phyloP scores from a whole-genome alignment of 1,284 basidiomycete species.

The Pseudozyma sp. region DNA sequence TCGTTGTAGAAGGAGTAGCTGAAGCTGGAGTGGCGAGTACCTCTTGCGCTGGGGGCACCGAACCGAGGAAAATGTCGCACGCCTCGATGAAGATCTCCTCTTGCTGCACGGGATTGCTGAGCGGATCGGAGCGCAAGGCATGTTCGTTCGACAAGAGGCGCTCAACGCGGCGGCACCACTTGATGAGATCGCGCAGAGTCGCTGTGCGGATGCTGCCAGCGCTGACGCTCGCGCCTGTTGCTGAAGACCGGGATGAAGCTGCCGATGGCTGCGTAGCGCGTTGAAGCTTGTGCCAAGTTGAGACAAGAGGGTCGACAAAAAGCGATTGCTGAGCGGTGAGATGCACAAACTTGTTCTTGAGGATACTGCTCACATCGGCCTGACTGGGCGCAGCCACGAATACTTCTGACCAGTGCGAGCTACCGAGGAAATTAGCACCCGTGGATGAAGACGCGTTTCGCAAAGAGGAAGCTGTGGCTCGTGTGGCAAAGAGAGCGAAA shows the following conservation, averaged over 20 bases:
- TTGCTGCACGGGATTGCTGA: slow-evolving; percentile 80
- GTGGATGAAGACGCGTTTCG: slow-evolving; percentile 44
- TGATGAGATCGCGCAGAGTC: slow-evolving; percentile 87
- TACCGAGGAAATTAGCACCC: slow-evolving; percentile 75
- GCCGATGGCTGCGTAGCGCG: slow-evolving; percentile 40
- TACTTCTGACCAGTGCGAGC: slow-evolving; percentile 71
- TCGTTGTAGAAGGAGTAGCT: neutral
- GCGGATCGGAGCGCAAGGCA: slow-evolving; percentile 29
- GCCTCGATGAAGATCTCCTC: slow-evolving; percentile 93
- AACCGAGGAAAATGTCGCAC: slow-evolving; percentile 90
- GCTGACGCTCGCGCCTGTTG: slow-evolving; percentile 5
- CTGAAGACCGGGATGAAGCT: slow-evolving; percentile 13
- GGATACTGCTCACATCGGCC: slow-evolving; percentile 56
- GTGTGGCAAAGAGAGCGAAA: slow-evolving; percentile 70
- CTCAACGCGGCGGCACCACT: slow-evolving; percentile 83
- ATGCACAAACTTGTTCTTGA: slow-evolving; percentile 40
- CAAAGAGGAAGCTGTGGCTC: slow-evolving; percentile 66
- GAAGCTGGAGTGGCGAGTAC: neutral
- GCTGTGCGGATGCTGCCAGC: slow-evolving; percentile 44
- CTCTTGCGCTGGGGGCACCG: slow-evolving; percentile 61
- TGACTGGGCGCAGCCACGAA: slow-evolving; percentile 41
- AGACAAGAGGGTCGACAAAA: slow-evolving; percentile 49
- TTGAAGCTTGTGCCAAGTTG: slow-evolving; percentile 55
- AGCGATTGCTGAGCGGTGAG: slow-evolving; percentile 34
- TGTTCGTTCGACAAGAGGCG: slow-evolving; percentile 69